Evolutionary conservation across 495 filamentous ascomycete species (phyloP).

Genomic region (Penicillium lagena): DNA sequence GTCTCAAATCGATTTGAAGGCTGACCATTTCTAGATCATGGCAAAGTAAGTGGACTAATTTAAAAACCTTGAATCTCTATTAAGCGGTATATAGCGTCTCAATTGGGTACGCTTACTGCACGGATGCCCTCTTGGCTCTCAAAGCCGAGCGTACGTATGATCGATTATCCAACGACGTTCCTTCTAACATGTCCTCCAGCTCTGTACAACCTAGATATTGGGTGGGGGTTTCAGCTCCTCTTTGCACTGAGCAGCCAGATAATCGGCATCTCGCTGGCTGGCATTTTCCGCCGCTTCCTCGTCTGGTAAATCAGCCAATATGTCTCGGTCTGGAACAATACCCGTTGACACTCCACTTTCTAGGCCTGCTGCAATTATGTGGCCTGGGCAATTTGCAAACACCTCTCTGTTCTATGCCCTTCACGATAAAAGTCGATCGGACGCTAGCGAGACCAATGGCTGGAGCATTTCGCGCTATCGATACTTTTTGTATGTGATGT

Average conservation of each 20-base stretch:
- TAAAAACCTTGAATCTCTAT: too few relatives aligned
- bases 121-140: constrained; percentile 15
- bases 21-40: constrained; percentile 12
- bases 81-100: constrained; percentile 7
- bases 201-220: constrained; percentile 54
- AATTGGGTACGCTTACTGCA: constrained; percentile 17
- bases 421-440: constrained; percentile 30
- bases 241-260: constrained; percentile 57
- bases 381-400: constrained; percentile 23
- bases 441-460: constrained; percentile 41
- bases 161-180: constrained; percentile 38
- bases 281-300: constrained; percentile 54
- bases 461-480: constrained; percentile 50
- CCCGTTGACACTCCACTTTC: too few relatives aligned
- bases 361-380: constrained; percentile 30
- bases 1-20: background rate
- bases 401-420: constrained; percentile 34
- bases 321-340: too few relatives aligned
- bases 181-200: constrained; percentile 36
- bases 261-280: constrained; percentile 59
- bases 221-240: constrained; percentile 53
- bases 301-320: constrained; percentile 31
- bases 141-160: constrained; percentile 35
- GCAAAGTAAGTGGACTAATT: constrained; percentile 17
- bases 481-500: constrained; percentile 47